A percentile compares a stretch with the other conserved stretches of the same genome.
Evolutionary conservation across 2,329 filamentous ascomycete genomes (phyloP).

Genomic region (Nemania diffusa): DNA sequence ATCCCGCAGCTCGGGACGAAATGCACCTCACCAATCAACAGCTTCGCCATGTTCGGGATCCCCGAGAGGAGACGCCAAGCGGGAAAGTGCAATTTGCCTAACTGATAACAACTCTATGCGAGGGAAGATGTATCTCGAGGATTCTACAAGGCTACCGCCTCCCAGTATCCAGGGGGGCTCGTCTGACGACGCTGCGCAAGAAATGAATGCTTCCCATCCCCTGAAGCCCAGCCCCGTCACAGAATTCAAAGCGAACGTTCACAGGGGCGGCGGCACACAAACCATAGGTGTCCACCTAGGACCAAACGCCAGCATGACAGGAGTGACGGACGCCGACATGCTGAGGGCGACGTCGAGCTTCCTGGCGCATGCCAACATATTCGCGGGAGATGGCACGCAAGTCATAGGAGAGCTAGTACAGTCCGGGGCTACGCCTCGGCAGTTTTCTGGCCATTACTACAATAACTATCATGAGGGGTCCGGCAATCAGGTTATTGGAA

Average conservation of each 20-base stretch:
- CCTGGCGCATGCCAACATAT: background rate
- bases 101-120: background rate
- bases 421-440: constrained; percentile 3
- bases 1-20: background rate
- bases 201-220: background rate
- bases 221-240: background rate
- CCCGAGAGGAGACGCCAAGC: background rate
- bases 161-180: background rate
- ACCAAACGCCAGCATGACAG: background rate
- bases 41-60: background rate
- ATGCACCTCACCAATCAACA: background rate
- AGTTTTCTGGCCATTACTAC: background rate
- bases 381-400: background rate
- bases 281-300: constrained; percentile 10
- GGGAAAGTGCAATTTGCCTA: background rate
- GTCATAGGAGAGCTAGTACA: constrained; percentile 15
- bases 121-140: background rate
- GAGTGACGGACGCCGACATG: constrained; percentile 14
- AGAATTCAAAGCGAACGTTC: constrained; percentile 13
- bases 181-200: background rate
- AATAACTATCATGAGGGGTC: background rate
- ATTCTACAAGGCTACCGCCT: background rate
- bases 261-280: background rate
- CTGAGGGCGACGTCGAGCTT: constrained; percentile 1
- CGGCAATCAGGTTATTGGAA: constrained; percentile 15